phyloP scores from a whole-genome alignment of 2,329 filamentous ascomycete species.

The Mycosphaerelloides madeirae region DNA sequence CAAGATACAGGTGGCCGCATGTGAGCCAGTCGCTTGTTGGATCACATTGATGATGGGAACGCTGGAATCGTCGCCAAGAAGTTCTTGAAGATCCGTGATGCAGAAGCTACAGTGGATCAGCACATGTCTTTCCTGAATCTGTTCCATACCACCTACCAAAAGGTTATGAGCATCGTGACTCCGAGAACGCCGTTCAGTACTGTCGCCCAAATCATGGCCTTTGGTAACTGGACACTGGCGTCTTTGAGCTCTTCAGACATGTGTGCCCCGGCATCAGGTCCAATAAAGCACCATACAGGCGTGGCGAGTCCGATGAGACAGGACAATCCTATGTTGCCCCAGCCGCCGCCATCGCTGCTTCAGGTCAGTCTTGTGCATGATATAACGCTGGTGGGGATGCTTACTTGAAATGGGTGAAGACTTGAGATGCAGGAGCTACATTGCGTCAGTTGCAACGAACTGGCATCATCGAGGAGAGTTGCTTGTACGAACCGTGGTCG shows the following conservation, averaged over 20 bases:
- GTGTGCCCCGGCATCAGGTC: conserved; percentile 35
- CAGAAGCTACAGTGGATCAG: conserved; percentile 26
- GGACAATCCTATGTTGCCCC: conserved; percentile 38
- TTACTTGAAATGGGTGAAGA: conserved; percentile 34
- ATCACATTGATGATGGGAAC: conserved; percentile 32
- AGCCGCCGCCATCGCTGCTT: conserved; percentile 37
- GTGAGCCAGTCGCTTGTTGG: conserved; percentile 27
- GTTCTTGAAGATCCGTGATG: conserved; percentile 24
- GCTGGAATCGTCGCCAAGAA: conserved; percentile 23
- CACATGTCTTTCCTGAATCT: too few species aligned
- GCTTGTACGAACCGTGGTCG: conserved; percentile 15
- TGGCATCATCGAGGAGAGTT: background rate
- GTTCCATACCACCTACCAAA: conserved; percentile 28
- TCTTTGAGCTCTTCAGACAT: conserved; percentile 36
- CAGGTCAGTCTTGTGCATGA: conserved; percentile 2
- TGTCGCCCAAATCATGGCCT: conserved; percentile 41
- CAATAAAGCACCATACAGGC: conserved; percentile 33
- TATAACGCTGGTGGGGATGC: background rate
- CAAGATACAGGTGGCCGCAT: conserved; percentile 29
- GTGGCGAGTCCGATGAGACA: conserved; percentile 43
- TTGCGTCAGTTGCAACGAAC: background rate
- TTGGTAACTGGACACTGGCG: conserved; percentile 40
- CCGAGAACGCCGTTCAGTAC: conserved; percentile 33
- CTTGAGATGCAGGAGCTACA: conserved; percentile 22
- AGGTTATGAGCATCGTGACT: conserved; percentile 36